Base-by-base conservation (phyloP, 495 filamentous ascomycete genomes). In the Barbatosphaeria neglecta region DNA sequence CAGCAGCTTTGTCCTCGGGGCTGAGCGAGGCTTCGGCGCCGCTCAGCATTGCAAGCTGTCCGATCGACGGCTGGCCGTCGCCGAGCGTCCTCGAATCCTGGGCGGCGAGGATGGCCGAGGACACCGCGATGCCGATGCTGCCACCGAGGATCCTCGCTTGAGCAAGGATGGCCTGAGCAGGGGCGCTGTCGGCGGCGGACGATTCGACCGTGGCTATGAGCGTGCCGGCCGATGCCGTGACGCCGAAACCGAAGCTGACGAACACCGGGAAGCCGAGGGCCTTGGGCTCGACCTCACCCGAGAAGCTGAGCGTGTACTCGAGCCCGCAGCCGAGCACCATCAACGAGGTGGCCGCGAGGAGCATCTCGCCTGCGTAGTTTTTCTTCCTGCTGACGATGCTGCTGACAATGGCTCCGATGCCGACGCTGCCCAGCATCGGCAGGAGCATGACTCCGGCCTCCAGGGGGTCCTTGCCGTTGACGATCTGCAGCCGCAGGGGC, bases 391-490 rank as follows among this genome's bases (percentile, higher is more conserved):
- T 68, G 43, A 67, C 8, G 0, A 43, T 51, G 2, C 70, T 74
- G 10, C 61, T 62, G 5, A 76, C 16, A 10, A 55, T 52, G 8
- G 70, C 74, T 0, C 74, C 75, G 16, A 74, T 27, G 2, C 75
- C 74, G 31, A 52, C 65, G 23, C 49, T 67, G 31, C 52, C 73
- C 13, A 80, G 53, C 61, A 80, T 71, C 6, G 77, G 76, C 8
- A 83, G 64, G 44, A 88, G 63, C 50, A 77, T 63, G 15, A 83
- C 50, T 13, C 80, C 82, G 2, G 82, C 73, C 0, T 64, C 44
- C 5, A 74, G 53, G 1, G 76, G 41, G 49, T 51, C 65, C 54
- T 65, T 63, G 2, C 58, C 63, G 44, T 80, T 70, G 20, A 83
- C 75, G 17, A 79, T 55, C 51, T 82, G 76, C 40, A 79, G 70